Evolutionary conservation across 2,329 filamentous ascomycete genomes (phyloP), one percentile per base, ranked within the genome.

Genomic region (Aspergillus caelatus): DNA sequence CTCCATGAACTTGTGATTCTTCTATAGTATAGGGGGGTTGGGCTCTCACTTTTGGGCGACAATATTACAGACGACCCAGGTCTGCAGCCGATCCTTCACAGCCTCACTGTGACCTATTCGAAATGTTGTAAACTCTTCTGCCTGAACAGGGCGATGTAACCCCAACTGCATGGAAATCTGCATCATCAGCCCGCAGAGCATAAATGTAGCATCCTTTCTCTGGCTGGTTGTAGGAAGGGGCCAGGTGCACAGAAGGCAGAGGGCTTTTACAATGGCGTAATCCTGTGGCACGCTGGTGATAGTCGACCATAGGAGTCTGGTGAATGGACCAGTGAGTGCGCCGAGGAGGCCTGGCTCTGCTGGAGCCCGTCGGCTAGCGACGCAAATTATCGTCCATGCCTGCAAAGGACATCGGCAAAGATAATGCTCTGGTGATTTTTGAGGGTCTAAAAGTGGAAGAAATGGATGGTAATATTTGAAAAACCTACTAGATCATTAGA

Each of bases 61-160:
- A 62, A 89, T 85, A 68, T 90, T 90, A 77, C 88, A 89, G 4
- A 87, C 83, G 1, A 86, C 85, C 88, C 88, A 90, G 3, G 88
- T 89, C 69, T 87, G 83, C 34, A 89, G 77, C 19, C 88, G 81
- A 74, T 90, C 88, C 43, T 85, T 83, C 60, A 89, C 81, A 60
- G 88, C 87, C 70, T 88, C 86, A 30, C 86, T 84, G 65, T 84
- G 79, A 12, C 88, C 75, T 60, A 82, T 79, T 23, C 77, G 75
- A 66, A 82, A 82, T 6, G 81, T 82, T 4, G 77, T 80, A 61
- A 83, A 83, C 64, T 83, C 81, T 70, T 88, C 85, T 1, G 87
- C 83, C 68, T 89, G 86, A 0, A 86, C 86, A 0, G 87, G 87
- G 34, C 86, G 82, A 70, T 89, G 87, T 21, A 89, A 74, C 19